A percentile compares a stretch with the other conserved stretches of the same genome.
These are phyloP conservation scores for Lasiosphaeria miniovina DNA, from an alignment of 495 filamentous ascomycete genomes.

Conservation along the genomic window DNA sequence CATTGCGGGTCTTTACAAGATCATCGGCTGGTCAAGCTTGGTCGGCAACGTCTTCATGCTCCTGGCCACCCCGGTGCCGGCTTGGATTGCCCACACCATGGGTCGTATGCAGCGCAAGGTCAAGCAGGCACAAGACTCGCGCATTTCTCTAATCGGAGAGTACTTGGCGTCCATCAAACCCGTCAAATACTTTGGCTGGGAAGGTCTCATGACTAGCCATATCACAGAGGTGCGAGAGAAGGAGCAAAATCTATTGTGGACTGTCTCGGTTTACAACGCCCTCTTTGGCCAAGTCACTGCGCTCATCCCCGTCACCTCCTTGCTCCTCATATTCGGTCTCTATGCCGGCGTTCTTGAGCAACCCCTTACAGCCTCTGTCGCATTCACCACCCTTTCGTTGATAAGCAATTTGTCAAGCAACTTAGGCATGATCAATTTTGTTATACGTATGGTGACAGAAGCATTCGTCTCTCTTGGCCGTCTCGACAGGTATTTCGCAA, in stretches of 20 bases:
- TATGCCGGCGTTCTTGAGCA: slow-evolving; percentile 41
- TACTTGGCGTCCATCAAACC: slow-evolving; percentile 48
- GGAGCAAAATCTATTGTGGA: slow-evolving; percentile 50
- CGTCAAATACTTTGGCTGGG: slow-evolving; percentile 54
- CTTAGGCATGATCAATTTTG: slow-evolving; percentile 37
- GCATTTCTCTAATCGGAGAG: slow-evolving; percentile 49
- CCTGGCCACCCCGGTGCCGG: slow-evolving; percentile 37
- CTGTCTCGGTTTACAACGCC: slow-evolving; percentile 39
- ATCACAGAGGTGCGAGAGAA: slow-evolving; percentile 39
- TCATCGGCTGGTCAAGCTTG: slow-evolving; percentile 46
- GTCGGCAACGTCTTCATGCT: slow-evolving; percentile 42
- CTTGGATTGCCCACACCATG: slow-evolving; percentile 39
- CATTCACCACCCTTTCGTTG: slow-evolving; percentile 47
- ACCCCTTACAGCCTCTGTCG: slow-evolving; percentile 44
- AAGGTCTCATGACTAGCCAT: slow-evolving; percentile 41
- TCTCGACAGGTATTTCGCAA: slow-evolving; percentile 45
- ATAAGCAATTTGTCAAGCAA: slow-evolving; percentile 44
- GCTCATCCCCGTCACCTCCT: slow-evolving; percentile 38
- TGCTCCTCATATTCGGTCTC: slow-evolving; percentile 44
- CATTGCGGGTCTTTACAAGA: slow-evolving; percentile 40
- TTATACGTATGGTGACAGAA: slow-evolving; percentile 38
- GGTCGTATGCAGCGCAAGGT: slow-evolving; percentile 40
- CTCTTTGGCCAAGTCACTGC: slow-evolving; percentile 33
- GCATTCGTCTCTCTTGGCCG: slow-evolving; percentile 45
- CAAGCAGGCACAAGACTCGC: slow-evolving; percentile 48